Evolutionary conservation across 2,329 filamentous ascomycete genomes (phyloP).

Genomic region (Shiraia bambusicola): DNA sequence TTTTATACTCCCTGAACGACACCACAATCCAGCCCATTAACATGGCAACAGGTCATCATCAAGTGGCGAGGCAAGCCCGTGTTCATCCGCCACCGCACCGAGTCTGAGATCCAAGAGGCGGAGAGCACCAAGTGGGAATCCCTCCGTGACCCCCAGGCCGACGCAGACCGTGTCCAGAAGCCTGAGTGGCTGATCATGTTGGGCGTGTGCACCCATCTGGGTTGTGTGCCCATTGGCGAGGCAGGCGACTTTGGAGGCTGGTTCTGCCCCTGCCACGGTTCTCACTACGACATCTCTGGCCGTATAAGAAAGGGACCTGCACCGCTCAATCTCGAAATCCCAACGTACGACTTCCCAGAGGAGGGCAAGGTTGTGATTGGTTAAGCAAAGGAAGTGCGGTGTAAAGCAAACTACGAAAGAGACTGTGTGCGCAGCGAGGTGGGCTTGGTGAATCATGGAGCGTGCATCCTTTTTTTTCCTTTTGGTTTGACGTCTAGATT

Average conservation of each 20-base stretch:
- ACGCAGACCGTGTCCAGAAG: slow-evolving; percentile 93
- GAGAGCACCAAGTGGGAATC: slow-evolving; percentile 80
- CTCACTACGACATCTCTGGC: slow-evolving; percentile 99
- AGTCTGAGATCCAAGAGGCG: slow-evolving; percentile 90
- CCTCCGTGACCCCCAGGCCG: slow-evolving; percentile 87
- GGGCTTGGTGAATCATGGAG: slow-evolving; percentile 37
- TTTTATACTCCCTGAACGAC: slow-evolving; percentile 19
- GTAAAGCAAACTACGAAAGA: slow-evolving; percentile 6
- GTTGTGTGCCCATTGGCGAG: slow-evolving; percentile 98
- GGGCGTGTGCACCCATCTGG: slow-evolving; percentile 98
- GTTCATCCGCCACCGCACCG: slow-evolving; percentile 98
- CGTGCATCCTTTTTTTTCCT: slow-evolving; percentile 25
- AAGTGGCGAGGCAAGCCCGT: slow-evolving; percentile 99
- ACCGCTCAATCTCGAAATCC: slow-evolving; percentile 95
- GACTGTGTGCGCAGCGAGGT: slow-evolving; percentile 5
- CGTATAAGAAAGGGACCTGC: slow-evolving; percentile 97
- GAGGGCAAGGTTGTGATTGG: slow-evolving; percentile 89
- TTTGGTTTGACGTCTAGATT: slow-evolving; percentile 36
- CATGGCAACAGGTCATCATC: slow-evolving; percentile 75
- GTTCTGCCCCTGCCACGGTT: slow-evolving; percentile 99
- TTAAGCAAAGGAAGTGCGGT: slow-evolving; percentile 54
- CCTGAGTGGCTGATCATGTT: slow-evolving; percentile 99
- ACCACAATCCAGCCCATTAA: slow-evolving; percentile 15
- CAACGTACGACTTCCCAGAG: slow-evolving; percentile 87
- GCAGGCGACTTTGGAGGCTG: slow-evolving; percentile 97